Evolutionary conservation across 345 rosid genomes (phyloP).

Genomic region (Brassica juncea): DNA sequence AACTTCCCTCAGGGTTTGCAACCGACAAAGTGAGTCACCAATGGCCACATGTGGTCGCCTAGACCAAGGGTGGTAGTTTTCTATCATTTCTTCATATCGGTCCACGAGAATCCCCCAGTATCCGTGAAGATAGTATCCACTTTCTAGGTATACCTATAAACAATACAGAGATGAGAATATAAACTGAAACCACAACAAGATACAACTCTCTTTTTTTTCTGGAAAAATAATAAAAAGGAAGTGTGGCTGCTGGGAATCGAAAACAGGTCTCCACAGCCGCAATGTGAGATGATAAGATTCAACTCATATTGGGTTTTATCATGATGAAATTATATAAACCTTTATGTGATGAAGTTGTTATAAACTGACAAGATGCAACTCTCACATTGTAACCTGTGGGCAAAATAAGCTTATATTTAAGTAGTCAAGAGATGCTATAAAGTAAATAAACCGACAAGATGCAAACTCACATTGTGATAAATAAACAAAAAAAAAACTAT

Average conservation of each 20-base stretch:
- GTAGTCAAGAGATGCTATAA: not conserved
- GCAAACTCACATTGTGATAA: not conserved
- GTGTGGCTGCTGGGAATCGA: conserved; percentile 86
- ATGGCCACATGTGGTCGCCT: conserved; percentile 76
- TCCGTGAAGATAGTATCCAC: conserved; percentile 69
- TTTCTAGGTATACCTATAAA: conserved; percentile 55
- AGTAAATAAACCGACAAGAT: not conserved
- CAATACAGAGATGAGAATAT: conserved; percentile 7
- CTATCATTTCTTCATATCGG: conserved; percentile 66
- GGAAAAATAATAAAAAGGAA: not conserved
- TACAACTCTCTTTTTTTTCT: not conserved
- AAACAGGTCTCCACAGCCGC: conserved; percentile 93
- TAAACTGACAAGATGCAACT: not conserved
- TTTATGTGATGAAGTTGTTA: not conserved
- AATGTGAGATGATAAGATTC: conserved; percentile 47
- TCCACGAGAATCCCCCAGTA: conserved; percentile 72
- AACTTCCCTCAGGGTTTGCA: conserved; percentile 79
- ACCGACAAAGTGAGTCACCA: conserved; percentile 84
- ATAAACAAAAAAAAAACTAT: not conserved
- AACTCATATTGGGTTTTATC: conserved; percentile 4
- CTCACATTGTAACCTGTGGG: not conserved
- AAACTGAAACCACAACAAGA: not conserved
- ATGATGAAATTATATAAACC: not conserved
- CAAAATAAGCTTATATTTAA: not conserved
- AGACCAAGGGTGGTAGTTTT: conserved; percentile 55